Base-by-base conservation (phyloP, 2,329 filamentous ascomycete genomes). In the Elsinoe australis region DNA sequence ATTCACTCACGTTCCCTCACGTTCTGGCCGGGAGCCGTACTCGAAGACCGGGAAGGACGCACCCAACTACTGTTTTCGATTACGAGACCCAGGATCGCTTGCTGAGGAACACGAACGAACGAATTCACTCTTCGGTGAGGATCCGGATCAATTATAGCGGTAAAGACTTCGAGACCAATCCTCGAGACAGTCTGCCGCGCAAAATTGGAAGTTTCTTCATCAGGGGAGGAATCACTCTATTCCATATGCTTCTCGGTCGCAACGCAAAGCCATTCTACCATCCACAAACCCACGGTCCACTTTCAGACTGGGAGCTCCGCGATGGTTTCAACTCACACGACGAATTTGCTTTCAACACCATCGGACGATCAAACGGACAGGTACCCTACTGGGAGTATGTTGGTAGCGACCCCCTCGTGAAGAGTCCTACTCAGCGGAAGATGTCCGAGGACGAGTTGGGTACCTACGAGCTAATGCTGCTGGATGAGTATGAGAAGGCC, bases 111-210 rank as follows among this genome's bases (percentile, higher is more conserved):
- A 66, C 63, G 3, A 55, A 61, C 24, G 63, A 66, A 49, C 56
- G 53, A 18, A 60, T 66, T 18, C 63, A 66, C 49, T 58, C 62
- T 18, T 64, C 60, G 1, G 61, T 63, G 1, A 57, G 63, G 8
- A 56, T 57, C 6, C 59, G 63, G 4, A 60, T 64, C 28, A 60
- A 64, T 32, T 52, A 61, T n/a, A 59, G 55, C 10, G 62, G 59
- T 17, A 46, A 55, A 9, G 56, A 51, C 29, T 54, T 60, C 12
- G 61, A 63, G 47, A 52, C 57, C 8, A 54, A 61, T 35, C 52
- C 53, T 38, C 39, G 33, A 24, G 41, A 52, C 14, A 51, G 50
- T 5, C 53, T 59, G 42, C 52, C 55, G 1, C 33, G 38, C 28
- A 48, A 39, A 18, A 17, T 48, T 19, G 53, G 53, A 2, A 49